Evolutionary conservation across 2,329 filamentous ascomycete genomes (phyloP), one percentile per base, ranked within the genome.

Genomic region (Aspergillus floridensis): DNA sequence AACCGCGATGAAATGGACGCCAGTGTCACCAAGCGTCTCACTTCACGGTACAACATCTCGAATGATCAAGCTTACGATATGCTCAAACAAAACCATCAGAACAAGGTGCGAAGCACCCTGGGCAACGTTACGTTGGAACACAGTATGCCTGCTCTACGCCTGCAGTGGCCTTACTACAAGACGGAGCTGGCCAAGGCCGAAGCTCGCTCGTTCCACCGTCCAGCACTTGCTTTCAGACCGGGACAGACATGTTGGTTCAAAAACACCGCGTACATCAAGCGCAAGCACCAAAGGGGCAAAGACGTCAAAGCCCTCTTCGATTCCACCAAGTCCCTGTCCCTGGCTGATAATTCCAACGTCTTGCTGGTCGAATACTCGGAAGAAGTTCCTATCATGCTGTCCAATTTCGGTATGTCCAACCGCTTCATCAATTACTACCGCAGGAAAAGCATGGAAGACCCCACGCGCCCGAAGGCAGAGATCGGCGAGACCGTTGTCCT

Each of bases 351-450:
- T 71, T 92, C 93, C 0, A 89, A 88, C 47, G 88, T 92, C 21
- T 84, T 97, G 5, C 84, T 99, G 14, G 88, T 98, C 35, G 95
- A 99, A 76, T 99, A 99, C 74, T 96, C 92, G 8, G 95, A 99
- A 76, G 92, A 97, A 70, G 89, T 92, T 63, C 95, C 95, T 0
- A 90, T 89, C 10, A 92, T 96, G 60, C 80, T 99, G 62, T 97
- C 93, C 48, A 97, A 96, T 72, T 96, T 97, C 70, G 95, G 93
- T 65, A 99, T 99, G 95, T 93, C 93, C 55, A 96, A 89, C 74
- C 90, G 92, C 56, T 85, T 99, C 59, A 92, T 98, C 80, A 98
- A 99, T 75, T 99, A 98, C 76, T 97, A 97, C 73, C 90, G 92
- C 44, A 87, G 93, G 60, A 92, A 92, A 69, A 90, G 92, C 71